Conservation (phyloP, 2,329 filamentous ascomycete species). For the Verticillium longisporum region DNA sequence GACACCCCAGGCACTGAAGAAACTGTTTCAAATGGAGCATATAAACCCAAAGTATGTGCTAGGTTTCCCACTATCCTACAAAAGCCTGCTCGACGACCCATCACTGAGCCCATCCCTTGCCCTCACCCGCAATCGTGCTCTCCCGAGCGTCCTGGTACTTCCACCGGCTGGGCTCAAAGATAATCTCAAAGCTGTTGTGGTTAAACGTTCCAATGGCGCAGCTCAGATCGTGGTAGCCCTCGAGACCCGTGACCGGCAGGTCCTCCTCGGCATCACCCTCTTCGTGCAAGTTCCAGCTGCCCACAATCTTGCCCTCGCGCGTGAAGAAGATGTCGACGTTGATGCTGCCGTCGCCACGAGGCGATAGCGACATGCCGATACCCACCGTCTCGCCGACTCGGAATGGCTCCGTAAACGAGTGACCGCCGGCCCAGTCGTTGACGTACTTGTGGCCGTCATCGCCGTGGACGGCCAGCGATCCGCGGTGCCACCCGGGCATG, state of each 20-base stretch:
- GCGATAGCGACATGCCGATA: conserved; percentile 59
- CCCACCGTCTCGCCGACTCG: conserved; percentile 60
- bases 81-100: not conserved
- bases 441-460: conserved; percentile 73
- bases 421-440: conserved; percentile 68
- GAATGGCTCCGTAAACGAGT: conserved; percentile 60
- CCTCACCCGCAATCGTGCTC: not conserved
- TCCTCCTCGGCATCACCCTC: conserved; percentile 60
- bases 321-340: conserved; percentile 64
- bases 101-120: not conserved
- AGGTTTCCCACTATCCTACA: not conserved
- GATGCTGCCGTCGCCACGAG: conserved; percentile 28
- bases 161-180: conserved; percentile 55
- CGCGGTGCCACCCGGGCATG: conserved; percentile 75
- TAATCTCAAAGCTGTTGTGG: conserved; percentile 59
- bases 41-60: not conserved
- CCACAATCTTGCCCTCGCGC: conserved; percentile 51
- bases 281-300: conserved; percentile 68
- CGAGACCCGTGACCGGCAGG: conserved; percentile 57
- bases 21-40: no score
- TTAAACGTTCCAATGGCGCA: conserved; percentile 67
- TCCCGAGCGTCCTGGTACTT: conserved; percentile 30
- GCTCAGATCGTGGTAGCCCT: conserved; percentile 65
- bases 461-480: conserved; percentile 67
- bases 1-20: no score